Evolutionary conservation across 2,329 filamentous ascomycete genomes (phyloP).

Genomic region (Penicillium janthinellum): DNA sequence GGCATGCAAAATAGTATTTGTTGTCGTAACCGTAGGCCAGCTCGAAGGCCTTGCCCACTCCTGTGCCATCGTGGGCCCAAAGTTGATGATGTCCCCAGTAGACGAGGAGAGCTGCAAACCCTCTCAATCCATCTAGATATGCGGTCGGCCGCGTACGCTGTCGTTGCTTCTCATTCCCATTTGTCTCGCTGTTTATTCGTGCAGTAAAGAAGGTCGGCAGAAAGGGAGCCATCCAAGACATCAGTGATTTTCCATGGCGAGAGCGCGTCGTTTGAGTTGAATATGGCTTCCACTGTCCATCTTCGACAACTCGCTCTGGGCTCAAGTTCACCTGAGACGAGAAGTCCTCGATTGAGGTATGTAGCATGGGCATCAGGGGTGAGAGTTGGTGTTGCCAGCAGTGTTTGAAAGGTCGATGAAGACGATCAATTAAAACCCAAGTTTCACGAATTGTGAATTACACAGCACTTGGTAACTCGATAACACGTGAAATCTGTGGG

Average conservation of each 20-base stretch:
- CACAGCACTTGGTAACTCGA: neutral
- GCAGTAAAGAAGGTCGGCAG: neutral
- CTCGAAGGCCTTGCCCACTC: slow-evolving; percentile 50
- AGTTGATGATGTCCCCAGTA: neutral
- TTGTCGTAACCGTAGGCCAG: slow-evolving; percentile 50
- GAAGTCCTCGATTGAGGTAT: neutral
- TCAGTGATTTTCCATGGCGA: neutral
- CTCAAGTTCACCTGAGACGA: neutral
- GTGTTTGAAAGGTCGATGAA: neutral
- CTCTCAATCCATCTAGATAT: neutral
- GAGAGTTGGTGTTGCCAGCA: neutral
- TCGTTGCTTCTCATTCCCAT: neutral
- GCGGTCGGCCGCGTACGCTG: neutral
- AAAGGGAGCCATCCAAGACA: neutral
- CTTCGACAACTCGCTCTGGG: neutral
- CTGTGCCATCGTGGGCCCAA: slow-evolving; percentile 43
- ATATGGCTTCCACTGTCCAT: neutral
- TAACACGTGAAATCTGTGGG: neutral
- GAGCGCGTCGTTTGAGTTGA: neutral
- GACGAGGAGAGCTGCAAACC: slow-evolving; percentile 24
- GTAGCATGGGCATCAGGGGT: neutral
- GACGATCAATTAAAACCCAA: neutral
- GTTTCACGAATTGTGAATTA: neutral
- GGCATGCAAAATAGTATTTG: slow-evolving; percentile 52
- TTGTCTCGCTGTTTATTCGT: neutral